Base-by-base conservation (phyloP, 2,329 filamentous ascomycete genomes). In the Colletotrichum euphorbiae region DNA sequence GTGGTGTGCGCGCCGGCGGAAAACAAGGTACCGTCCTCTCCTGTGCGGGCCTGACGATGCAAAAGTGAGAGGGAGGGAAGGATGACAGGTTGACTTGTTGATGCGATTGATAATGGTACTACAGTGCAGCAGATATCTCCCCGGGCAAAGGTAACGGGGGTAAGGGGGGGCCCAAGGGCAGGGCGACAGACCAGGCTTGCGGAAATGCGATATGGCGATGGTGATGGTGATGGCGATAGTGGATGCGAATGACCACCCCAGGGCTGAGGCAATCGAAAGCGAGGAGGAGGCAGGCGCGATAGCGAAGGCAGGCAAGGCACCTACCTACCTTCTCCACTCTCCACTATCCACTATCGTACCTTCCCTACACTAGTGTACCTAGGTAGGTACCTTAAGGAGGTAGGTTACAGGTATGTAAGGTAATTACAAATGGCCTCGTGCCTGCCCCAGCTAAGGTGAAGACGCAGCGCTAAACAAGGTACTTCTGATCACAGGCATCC, bases 1-100 rank as follows among this genome's bases (percentile, higher is more conserved):
- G 38, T 56, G 51, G 62, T 54, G 46, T 43, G 62, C 38, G 58
- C 40, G 17, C 40, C 43, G 43, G 28, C 59, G 65, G 65, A 46
- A 58, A 33, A 48, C 60, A 43, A 68, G 65, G 65, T 33, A 54
- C 60, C 21, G 40, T 61, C 6, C 58, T 43, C 36, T 13, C 12
- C 19, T 40, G 56, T 12, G 36, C n/a, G 51, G 33, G 28, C 28
- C 28, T 28, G 28, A 28, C 28, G 28, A 24, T 54, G 51, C 7
- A 15, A 3, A 42, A 19, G 52, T 13, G 21, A 56, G 52, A 56
- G 13, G 58, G 36, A 51, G 45, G 46, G 45, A 51, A 19, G 46
- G 58, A 61, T 61, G 58, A 51, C 58, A 46, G 58, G 46, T 52
- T 48, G 36, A 43, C 21, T 61, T 38, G 31, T 61, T 24, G 33